Evolutionary conservation across 331 rosid species (phyloP).

Genomic region (Quercus tomentella): DNA sequence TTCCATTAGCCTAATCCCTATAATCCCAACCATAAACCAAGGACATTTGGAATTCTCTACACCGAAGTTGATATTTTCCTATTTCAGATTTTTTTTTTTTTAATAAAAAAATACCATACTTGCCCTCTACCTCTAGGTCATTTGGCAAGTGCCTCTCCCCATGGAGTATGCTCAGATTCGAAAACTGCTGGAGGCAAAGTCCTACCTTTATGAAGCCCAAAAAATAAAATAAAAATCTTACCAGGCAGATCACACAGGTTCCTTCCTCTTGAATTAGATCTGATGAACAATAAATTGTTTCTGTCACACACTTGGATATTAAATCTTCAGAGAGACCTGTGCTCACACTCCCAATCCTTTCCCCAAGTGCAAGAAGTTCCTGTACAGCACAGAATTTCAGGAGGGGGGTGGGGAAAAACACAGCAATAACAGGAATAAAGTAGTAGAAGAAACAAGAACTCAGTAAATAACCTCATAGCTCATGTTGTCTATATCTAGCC

Average conservation of each 20-base stretch:
- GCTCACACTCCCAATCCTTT: conserved; percentile 75
- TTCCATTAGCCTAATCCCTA: too few relatives aligned
- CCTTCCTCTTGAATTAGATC: conserved; percentile 69
- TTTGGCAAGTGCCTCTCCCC: too few relatives aligned
- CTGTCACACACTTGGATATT: conserved; percentile 60
- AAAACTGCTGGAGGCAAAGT: too few relatives aligned
- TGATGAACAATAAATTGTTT: conserved; percentile 72
- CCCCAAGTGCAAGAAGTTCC: conserved; percentile 85
- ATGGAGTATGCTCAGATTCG: too few relatives aligned
- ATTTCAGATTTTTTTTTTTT: too few relatives aligned
- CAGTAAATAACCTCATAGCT: conserved; percentile 62
- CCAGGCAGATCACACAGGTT: conserved; percentile 74
- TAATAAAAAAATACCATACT: too few relatives aligned
- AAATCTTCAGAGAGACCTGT: conserved; percentile 71
- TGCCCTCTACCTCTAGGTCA: too few relatives aligned
- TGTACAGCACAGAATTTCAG: conserved; percentile 26
- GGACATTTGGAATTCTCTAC: too few relatives aligned
- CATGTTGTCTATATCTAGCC: conserved; percentile 82
- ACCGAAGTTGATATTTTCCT: too few relatives aligned
- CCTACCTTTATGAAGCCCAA: too few relatives aligned
- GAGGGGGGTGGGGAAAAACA: neutral
- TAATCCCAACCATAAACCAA: too few relatives aligned
- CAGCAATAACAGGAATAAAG: neutral
- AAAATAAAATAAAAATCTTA: conserved; percentile 14
- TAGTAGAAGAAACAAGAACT: neutral